A percentile compares a stretch with the other conserved stretches of the same genome.
Evolutionary conservation across 2,329 filamentous ascomycete species (phyloP).

Genomic region (Cladosporium sp.): DNA sequence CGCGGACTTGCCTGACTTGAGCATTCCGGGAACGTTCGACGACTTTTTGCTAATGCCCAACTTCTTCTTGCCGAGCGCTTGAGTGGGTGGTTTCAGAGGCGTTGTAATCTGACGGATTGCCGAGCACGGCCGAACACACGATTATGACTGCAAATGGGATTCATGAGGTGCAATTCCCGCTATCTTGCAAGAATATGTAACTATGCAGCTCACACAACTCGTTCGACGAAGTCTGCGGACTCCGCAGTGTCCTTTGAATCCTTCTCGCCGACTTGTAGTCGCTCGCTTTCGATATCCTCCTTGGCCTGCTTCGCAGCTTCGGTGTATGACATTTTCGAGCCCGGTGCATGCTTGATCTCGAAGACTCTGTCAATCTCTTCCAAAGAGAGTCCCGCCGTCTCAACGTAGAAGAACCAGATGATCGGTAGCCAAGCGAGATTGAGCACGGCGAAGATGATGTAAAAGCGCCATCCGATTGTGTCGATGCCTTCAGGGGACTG

Average conservation of each 20-base stretch:
- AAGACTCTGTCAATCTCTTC: constrained; percentile 26
- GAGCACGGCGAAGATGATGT: constrained; percentile 52
- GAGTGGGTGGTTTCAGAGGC: neutral
- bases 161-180: neutral
- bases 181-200: neutral
- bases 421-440: constrained; percentile 56
- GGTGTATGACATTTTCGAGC: constrained; percentile 19
- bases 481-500: neutral
- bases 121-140: neutral
- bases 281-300: constrained; percentile 19
- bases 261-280: constrained; percentile 7
- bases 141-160: neutral
- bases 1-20: constrained; percentile 1
- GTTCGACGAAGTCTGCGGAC: constrained; percentile 8
- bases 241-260: neutral
- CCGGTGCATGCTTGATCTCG: constrained; percentile 23
- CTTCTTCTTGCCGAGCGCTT: constrained; percentile 1
- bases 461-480: constrained; percentile 29
- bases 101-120: neutral
- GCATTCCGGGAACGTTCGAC: constrained; percentile 2
- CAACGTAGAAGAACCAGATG: constrained; percentile 40
- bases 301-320: constrained; percentile 24
- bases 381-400: constrained; percentile 21
- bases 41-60: constrained; percentile 13
- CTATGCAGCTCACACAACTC: neutral